Evolutionary conservation across 2,329 filamentous ascomycete genomes (phyloP), one percentile per base, ranked within the genome.

Genomic region (Aspergillus terreus): DNA sequence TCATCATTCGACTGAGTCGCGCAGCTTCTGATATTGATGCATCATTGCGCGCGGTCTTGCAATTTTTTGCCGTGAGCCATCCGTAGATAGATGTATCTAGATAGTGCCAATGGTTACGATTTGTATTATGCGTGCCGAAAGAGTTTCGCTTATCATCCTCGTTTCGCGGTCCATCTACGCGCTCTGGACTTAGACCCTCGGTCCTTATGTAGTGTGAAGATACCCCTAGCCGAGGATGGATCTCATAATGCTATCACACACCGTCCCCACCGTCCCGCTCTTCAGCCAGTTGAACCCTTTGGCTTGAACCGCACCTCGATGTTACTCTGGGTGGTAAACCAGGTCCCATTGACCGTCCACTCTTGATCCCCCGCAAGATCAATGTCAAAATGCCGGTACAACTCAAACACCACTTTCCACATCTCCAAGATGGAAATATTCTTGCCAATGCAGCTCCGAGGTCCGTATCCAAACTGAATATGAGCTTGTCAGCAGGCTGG

Each of bases 391-490:
- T 59, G 25, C 4, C 63, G 53, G 11, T 66, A 47, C 4, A 65
- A 38, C 21, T 61, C 57, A 4, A 60, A 60, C 6, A 66, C 50
- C 6, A 66, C 44, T 44, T 68, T 67, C 1, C 56, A 48, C 53
- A 65, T 66, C 27, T 66, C 63, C 58, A 67, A 56, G 11, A 65
- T 51, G 2, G 63, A 64, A 6, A 66, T 64, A 23, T 67, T 64
- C 45, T 64, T 62, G 2, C 66, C 64, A 14, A 67, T 61, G 35
- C 64, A 69, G 5, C 56, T 57, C 30, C 65, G 51, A 5, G 59
- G 48, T 0, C 65, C 66, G 21, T 53, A 47, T 2, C 65, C 66
- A 49, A 67, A 69, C 61, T 57, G 21, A 4, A 44, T 19, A 14
- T 6, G 23, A 27, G 17, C 27, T 47, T 41, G 21, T 48, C 36